Conservation (phyloP, 2,329 filamentous ascomycete genomes). For the Emericellopsis cladophorae region DNA sequence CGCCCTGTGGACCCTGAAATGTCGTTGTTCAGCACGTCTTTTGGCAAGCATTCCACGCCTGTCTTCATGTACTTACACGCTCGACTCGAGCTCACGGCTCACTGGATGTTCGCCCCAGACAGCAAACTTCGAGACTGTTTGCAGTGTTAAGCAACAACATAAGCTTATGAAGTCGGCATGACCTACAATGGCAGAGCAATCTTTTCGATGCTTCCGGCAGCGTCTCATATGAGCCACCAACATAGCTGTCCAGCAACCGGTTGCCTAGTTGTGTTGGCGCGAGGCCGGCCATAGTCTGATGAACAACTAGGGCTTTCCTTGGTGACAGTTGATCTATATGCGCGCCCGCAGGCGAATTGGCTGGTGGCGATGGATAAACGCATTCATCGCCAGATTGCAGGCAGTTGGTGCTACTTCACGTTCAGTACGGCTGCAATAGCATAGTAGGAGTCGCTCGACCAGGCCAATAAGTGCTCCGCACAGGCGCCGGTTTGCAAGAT, state of each 20-base stretch:
- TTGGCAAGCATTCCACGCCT: neutral
- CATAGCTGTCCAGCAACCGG: constrained; percentile 12
- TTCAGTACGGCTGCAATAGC: neutral
- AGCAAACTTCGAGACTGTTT: constrained; percentile 24
- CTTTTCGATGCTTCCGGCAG: constrained; percentile 16
- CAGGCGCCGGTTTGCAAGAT: constrained; percentile 6
- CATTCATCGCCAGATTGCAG: constrained; percentile 30
- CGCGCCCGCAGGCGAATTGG: no score
- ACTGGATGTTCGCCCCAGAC: constrained; percentile 27
- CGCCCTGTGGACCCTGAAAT: constrained; percentile 24
- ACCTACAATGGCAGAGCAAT: constrained; percentile 15
- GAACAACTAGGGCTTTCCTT: no score
- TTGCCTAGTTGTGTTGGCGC: neutral
- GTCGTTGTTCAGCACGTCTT: constrained; percentile 5
- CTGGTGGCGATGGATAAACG: constrained; percentile 14
- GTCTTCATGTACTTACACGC: constrained; percentile 10
- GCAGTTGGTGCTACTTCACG: constrained; percentile 24
- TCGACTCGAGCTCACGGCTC: constrained; percentile 18
- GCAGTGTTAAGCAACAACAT: no score
- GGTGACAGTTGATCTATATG: no score
- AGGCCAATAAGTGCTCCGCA: no score
- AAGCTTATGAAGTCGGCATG: no score
- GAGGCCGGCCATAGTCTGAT: neutral
- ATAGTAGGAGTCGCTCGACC: constrained; percentile 5
- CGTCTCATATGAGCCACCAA: constrained; percentile 16